Evolutionary conservation across 192 early-diverging fungal genomes (phyloP).

Genomic region (Pecoramyces ruminantium): DNA sequence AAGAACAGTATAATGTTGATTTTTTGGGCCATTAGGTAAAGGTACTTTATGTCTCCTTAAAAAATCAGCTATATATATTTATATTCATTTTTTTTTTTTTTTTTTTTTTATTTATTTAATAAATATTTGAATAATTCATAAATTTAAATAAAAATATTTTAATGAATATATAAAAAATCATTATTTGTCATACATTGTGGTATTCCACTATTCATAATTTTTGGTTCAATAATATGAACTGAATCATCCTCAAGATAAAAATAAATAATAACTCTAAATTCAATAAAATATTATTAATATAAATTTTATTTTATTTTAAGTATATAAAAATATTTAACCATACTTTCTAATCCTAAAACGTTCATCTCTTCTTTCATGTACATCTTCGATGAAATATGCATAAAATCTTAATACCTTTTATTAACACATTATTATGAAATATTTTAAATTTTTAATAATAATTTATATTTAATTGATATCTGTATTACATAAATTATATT

Average conservation of each 20-base stretch:
- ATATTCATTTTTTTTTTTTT: no score
- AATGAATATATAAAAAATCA: no score
- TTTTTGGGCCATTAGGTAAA: not conserved
- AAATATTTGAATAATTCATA: no score
- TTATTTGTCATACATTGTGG: slow-evolving; percentile 1
- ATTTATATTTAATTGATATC: no score
- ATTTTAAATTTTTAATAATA: no score
- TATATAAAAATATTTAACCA: no score
- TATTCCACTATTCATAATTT: not conserved
- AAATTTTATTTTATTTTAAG: no score
- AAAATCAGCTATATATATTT: not conserved
- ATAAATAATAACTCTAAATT: slow-evolving; percentile 3
- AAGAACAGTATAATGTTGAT: not conserved
- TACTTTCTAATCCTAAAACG: slow-evolving; percentile 4
- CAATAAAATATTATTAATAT: not conserved
- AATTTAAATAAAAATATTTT: no score
- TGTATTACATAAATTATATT: no score
- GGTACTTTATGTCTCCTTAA: slow-evolving; percentile 1
- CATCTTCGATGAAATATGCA: slow-evolving; percentile 4
- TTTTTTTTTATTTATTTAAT: no score
- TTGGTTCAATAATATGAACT: slow-evolving; percentile 4
- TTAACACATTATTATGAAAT: no score
- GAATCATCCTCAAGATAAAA: slow-evolving; percentile 6
- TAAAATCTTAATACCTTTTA: slow-evolving; percentile 4
- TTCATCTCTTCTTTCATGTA: slow-evolving; percentile 5